Evolutionary conservation across 345 rosid genomes (phyloP).

Genomic region (Cardamine chenopodiifolia): DNA sequence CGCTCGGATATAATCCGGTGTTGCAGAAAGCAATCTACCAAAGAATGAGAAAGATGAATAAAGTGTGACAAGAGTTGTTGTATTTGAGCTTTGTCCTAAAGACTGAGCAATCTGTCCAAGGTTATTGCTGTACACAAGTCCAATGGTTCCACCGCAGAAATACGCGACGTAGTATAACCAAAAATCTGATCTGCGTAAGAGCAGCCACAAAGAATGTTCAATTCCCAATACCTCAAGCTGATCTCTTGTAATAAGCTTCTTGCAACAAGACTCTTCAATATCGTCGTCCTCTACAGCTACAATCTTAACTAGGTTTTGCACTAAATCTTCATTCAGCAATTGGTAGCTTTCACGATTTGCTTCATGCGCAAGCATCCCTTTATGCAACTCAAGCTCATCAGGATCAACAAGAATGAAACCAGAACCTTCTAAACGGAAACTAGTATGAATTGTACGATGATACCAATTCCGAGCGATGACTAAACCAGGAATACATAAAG

Average conservation of each 20-base stretch:
- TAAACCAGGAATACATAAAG: conserved; percentile 76
- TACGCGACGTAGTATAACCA: conserved; percentile 86
- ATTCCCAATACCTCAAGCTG: conserved; percentile 67
- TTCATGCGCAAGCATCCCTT: conserved; percentile 59
- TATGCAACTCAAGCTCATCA: conserved; percentile 90
- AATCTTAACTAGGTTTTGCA: conserved; percentile 26
- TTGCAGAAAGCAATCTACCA: conserved; percentile 91
- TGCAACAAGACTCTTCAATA: conserved; percentile 49
- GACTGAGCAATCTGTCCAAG: conserved; percentile 95
- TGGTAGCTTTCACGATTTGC: conserved; percentile 46
- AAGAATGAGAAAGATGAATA: conserved; percentile 95
- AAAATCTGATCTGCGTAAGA: conserved; percentile 74
- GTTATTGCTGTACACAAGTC: conserved; percentile 93
- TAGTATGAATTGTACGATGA: conserved; percentile 55
- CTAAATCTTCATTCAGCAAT: conserved; percentile 38
- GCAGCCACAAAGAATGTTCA: conserved; percentile 64
- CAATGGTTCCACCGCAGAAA: conserved; percentile 94
- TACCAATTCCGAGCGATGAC: conserved; percentile 84
- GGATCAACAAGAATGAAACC: conserved; percentile 77
- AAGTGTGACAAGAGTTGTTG: conserved; percentile 73
- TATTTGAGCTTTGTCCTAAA: conserved; percentile 60
- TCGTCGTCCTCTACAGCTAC: conserved; percentile 20
- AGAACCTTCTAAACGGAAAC: conserved; percentile 60
- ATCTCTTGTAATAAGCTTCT: conserved; percentile 55
- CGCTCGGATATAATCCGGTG: conserved; percentile 84